Evolutionary conservation across 1,284 basidiomycete genomes (phyloP).

Genomic region (Tylopilus sp.): DNA sequence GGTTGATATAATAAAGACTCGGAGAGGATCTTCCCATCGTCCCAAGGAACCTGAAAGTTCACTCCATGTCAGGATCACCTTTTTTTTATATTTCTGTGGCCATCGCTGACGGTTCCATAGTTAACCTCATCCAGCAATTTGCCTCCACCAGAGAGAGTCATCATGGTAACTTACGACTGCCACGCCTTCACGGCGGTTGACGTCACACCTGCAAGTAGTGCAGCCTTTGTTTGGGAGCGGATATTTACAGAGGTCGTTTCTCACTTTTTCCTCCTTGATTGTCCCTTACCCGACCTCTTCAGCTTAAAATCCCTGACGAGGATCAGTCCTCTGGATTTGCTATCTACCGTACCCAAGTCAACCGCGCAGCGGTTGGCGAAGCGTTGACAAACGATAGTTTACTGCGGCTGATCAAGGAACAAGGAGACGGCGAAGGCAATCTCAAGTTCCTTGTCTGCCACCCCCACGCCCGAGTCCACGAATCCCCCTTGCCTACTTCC

Average conservation of each 20-base stretch:
- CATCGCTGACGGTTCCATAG: conserved; percentile 19
- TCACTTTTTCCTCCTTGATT: conserved; percentile 2
- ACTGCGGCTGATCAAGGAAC: conserved; percentile 65
- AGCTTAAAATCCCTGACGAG: conserved; percentile 84
- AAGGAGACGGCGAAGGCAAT: conserved; percentile 70
- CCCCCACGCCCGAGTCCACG: conserved; percentile 57
- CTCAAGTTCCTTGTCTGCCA: conserved; percentile 80
- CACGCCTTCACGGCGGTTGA: conserved; percentile 79
- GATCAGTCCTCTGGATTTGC: conserved; percentile 65
- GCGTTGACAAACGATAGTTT: conserved; percentile 67
- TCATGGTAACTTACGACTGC: conserved; percentile 79
- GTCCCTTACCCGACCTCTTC: conserved; percentile 11
- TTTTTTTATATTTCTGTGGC: background rate
- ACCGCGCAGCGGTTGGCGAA: conserved; percentile 66
- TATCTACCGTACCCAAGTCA: conserved; percentile 86
- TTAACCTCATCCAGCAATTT: conserved; percentile 28
- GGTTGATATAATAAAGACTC: conserved; percentile 24
- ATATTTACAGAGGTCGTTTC: conserved; percentile 78
- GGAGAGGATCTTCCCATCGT: conserved; percentile 31
- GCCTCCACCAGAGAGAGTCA: conserved; percentile 43
- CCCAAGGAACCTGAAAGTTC: conserved; percentile 30
- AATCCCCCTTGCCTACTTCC: conserved; percentile 40
- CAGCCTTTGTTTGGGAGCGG: conserved; percentile 76
- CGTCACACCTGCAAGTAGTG: conserved; percentile 65
- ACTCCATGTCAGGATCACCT: conserved; percentile 21